Evolutionary conservation across 768 basidiomycete genomes (phyloP), one percentile per base, ranked within the genome.

Genomic region (Tylopilus plumbeoviolaceoides): DNA sequence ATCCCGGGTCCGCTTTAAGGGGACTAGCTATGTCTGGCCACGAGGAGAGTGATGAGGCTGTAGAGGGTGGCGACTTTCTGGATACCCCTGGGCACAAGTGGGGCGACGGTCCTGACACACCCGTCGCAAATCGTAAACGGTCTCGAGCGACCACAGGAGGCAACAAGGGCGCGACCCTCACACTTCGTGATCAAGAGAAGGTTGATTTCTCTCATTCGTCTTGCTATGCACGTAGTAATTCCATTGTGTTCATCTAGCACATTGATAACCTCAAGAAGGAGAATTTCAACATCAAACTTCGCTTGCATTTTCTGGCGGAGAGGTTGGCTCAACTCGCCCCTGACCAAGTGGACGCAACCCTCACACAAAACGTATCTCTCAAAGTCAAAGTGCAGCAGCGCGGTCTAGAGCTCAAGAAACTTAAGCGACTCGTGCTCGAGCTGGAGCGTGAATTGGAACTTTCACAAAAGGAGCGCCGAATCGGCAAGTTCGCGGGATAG

Each of bases 201-300:
- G 95, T 91, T 30, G 51, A 59, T 3, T 23, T 35, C 43, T 25
- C 53, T 38, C 49, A 8, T 51, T 42, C 28, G 14, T 51, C 10
- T 39, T 47, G 23, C 23, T 20, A 7, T 23, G 7, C 41, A 10
- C 35, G 20, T 36, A 44, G 12, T 44, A 9, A 48, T 17, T 9
- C 23, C 27, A 7, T 17, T 11, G 30, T 30, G 7, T 28, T 38
- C 23, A 10, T 25, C n/a, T 63, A 98, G 95, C 90, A 95, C 69
- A 91, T 97, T 65, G 93, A 98, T 72, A 85, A 84, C 56, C 82
- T 94, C 63, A 94, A 95, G 75, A 97, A 95, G 69, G 95, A 98
- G 69, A 95, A 95, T 76, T 98, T 98, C 69, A 88, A 87, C 63
- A 85, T 99, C 66, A 97, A 98, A 70, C 81, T 98, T 47, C 90